Evolutionary conservation across 1,139 yeast species (phyloP), one percentile per base, ranked within the genome.

Genomic region (Groenewaldozyma auringiensis): DNA sequence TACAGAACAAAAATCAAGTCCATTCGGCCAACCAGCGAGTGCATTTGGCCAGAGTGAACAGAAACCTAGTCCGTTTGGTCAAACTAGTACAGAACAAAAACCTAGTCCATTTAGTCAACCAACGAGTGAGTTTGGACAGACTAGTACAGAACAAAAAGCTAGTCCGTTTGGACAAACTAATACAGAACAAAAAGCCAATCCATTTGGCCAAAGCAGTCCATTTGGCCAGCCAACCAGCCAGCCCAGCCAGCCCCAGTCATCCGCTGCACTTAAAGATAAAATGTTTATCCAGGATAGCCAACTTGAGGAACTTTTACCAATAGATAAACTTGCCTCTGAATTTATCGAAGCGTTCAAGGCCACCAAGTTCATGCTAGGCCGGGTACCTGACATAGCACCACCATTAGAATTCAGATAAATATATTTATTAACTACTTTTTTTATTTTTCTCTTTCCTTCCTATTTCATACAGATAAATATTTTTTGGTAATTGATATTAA

Each of bases 311-410:
- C 60, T 64, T 8, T 63, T 68, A 0, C 58, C 59, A 1, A 50
- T 62, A 8, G 66, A 64, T 0, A 74, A 71, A 9, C 60, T 80
- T 9, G 65, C 75, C 25, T 70, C 68, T 4, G 63, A 56, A 2
- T 69, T 79, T 1, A 49, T 69, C 11, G 67, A 63, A 4, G 76
- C 76, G 17, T 88, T 85, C 59, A 65, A 70, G 50, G 72, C 79
- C 1, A 57, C 63, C 0, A 47, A 52, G 2, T 88, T 87, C 57
- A 62, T 64, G 14, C 62, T 86, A 21, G 95, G 95, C 0, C 64
- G 66, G 21, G 77, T 88, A 1, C 96, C 96, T 0, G 96, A 85
- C 50, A 57, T 77, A 1, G 79, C 88, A 1, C 96, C 96, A 1
- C 95, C 96, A 1, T 42, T 75, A 13, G 69, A 64, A 41, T 60